phyloP scores from a whole-genome alignment of 768 basidiomycete species.

The Panellus pusillus region DNA sequence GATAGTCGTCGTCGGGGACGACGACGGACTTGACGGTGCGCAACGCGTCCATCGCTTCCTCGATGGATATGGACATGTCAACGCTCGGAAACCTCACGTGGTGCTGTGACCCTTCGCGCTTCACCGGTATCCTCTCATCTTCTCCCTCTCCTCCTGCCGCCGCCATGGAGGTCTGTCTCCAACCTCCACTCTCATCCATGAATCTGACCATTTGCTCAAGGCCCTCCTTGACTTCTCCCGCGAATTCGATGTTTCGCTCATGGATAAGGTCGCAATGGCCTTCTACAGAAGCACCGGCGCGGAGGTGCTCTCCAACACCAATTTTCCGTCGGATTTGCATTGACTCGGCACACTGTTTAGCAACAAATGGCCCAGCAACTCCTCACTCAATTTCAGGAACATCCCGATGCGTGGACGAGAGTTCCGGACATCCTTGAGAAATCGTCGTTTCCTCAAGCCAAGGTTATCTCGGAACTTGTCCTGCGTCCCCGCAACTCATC shows the following conservation, averaged over 20 bases:
- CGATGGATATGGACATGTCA: conserved; percentile 42
- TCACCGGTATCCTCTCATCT: background rate
- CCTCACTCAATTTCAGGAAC: conserved; percentile 88
- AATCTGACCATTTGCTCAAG: conserved; percentile 44
- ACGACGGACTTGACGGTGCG: conserved; percentile 71
- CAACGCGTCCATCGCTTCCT: conserved; percentile 60
- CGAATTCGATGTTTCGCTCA: conserved; percentile 88
- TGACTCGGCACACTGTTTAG: conserved; percentile 45
- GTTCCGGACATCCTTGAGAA: conserved; percentile 92
- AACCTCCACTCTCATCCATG: conserved; percentile 6
- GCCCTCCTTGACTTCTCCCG: conserved; percentile 89
- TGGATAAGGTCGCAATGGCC: conserved; percentile 92
- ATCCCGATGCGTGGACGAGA: conserved; percentile 95
- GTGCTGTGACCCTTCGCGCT: conserved; percentile 10
- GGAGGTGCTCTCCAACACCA: conserved; percentile 56
- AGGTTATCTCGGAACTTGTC: conserved; percentile 43
- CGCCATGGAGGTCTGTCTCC: conserved; percentile 50
- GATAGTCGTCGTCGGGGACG: conserved; percentile 76
- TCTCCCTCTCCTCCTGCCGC: conserved; percentile 13
- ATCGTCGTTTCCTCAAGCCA: conserved; percentile 83
- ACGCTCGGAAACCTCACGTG: conserved; percentile 22
- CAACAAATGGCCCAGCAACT: conserved; percentile 94
- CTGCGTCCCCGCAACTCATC: conserved; percentile 8
- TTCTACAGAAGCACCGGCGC: conserved; percentile 85
- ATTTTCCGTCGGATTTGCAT: conserved; percentile 12